Conservation (phyloP, 352 stramenopile species). For the Globisporangium megalacanthum region DNA sequence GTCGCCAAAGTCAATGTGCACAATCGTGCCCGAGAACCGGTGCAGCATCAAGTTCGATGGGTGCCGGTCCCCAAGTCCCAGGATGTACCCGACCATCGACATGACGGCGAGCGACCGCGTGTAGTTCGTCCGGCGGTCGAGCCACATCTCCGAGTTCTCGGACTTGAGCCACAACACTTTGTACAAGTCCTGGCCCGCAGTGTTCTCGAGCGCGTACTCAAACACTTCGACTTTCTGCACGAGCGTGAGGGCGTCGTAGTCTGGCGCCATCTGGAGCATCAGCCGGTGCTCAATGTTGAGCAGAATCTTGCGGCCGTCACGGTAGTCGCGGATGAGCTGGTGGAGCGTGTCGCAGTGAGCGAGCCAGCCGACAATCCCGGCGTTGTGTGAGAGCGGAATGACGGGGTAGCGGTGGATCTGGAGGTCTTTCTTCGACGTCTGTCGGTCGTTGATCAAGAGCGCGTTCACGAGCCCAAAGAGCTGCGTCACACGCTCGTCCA, state of each 20-base stretch:
- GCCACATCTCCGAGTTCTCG: conserved; percentile 97
- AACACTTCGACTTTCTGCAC: conserved; percentile 99
- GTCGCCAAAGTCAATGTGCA: conserved; percentile 98
- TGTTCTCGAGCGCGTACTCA: conserved; percentile 90
- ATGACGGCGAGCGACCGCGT: conserved; percentile 97
- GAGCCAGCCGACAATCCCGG: conserved; percentile 97
- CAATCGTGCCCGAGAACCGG: conserved; percentile 93
- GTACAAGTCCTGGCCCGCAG: conserved; percentile 95
- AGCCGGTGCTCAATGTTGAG: conserved; percentile 94
- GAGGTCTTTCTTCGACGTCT: conserved; percentile 96
- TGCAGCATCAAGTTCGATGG: conserved; percentile 99
- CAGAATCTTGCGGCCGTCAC: conserved; percentile 86
- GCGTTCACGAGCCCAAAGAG: conserved; percentile 99
- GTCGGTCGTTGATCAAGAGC: conserved; percentile 94
- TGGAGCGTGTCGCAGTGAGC: conserved; percentile 98
- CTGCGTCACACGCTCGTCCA: conserved; percentile 99
- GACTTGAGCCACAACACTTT: conserved; percentile 96
- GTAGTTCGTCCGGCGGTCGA: conserved; percentile 97
- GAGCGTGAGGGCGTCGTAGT: conserved; percentile 96
- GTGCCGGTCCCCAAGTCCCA: conserved; percentile 98
- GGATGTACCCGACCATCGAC: conserved; percentile 98
- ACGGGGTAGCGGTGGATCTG: conserved; percentile 98
- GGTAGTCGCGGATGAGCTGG: conserved; percentile 94
- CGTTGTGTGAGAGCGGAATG: conserved; percentile 97
- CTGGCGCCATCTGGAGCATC: conserved; percentile 84